These are phyloP conservation scores for Oropetium thomaeum DNA, from an alignment of 176 grass and related monocot genomes.

Conservation along the genomic window DNA sequence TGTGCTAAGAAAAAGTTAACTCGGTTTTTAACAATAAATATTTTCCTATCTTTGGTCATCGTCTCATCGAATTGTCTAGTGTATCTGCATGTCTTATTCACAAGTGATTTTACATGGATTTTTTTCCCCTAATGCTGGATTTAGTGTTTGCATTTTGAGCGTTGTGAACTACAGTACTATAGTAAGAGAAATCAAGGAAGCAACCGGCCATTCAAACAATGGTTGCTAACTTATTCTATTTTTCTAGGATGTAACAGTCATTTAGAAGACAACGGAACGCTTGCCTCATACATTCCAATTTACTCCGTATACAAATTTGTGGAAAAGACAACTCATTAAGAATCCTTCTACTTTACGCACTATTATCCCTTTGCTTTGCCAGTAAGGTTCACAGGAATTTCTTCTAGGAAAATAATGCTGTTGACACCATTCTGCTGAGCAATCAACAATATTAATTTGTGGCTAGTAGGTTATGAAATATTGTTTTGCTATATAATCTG, in stretches of 20 bases:
- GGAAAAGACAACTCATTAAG: background rate
- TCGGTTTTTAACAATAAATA: background rate
- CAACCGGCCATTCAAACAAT: background rate
- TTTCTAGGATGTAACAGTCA: background rate
- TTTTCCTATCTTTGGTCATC: background rate
- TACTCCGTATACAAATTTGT: background rate
- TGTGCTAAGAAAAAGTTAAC: background rate
- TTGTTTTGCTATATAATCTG: background rate
- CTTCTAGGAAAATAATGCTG: background rate
- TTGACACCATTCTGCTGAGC: constrained; percentile 9
- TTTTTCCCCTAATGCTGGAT: too few relatives aligned
- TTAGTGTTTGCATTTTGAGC: background rate
- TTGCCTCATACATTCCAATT: background rate
- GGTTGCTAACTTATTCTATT: background rate
- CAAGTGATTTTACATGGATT: too few relatives aligned
- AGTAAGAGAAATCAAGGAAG: background rate
- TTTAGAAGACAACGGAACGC: background rate
- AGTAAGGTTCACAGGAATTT: background rate
- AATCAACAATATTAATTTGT: background rate
- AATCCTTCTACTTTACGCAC: background rate
- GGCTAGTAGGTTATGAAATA: background rate
- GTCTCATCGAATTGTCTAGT: background rate
- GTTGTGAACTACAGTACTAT: background rate
- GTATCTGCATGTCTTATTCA: background rate
- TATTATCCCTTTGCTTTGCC: constrained; percentile 4